Evolutionary conservation across 2,329 filamentous ascomycete genomes (phyloP).

Genomic region (Fusarium gaditjirri): DNA sequence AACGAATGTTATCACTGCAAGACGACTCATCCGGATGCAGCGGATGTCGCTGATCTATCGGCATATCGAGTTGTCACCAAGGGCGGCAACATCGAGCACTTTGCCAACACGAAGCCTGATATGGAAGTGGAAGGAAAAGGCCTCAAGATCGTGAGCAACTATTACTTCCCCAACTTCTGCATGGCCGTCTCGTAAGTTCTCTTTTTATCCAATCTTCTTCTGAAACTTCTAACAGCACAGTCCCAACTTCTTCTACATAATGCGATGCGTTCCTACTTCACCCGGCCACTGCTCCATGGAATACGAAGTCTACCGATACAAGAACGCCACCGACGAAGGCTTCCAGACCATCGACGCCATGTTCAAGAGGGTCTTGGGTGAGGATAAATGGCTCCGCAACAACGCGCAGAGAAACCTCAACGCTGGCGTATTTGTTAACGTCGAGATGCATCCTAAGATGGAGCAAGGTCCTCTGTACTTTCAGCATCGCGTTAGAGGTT

Average conservation of each 20-base stretch:
- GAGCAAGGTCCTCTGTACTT: conserved; percentile 1
- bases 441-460: neutral
- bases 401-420: conserved; percentile 9
- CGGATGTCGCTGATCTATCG: neutral
- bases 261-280: neutral
- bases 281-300: neutral
- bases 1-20: conserved; percentile 34
- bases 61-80: conserved; percentile 14
- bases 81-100: conserved; percentile 30
- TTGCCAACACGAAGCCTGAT: conserved; percentile 8
- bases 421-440: neutral
- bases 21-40: conserved; percentile 12
- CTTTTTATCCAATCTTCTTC: neutral
- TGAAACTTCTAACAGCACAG: conserved; percentile 58
- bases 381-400: conserved; percentile 19
- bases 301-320: conserved; percentile 28
- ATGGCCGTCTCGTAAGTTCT: conserved; percentile 29
- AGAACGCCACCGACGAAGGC: conserved; percentile 3
- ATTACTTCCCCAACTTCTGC: conserved; percentile 28
- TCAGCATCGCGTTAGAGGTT: neutral
- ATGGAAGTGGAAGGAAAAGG: conserved; percentile 13
- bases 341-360: neutral
- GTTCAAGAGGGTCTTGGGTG: conserved; percentile 3
- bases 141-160: conserved; percentile 27
- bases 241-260: conserved; percentile 27